phyloP scores from a whole-genome alignment of 139 green algal genomes.

The Ettlia oleoabundans region DNA sequence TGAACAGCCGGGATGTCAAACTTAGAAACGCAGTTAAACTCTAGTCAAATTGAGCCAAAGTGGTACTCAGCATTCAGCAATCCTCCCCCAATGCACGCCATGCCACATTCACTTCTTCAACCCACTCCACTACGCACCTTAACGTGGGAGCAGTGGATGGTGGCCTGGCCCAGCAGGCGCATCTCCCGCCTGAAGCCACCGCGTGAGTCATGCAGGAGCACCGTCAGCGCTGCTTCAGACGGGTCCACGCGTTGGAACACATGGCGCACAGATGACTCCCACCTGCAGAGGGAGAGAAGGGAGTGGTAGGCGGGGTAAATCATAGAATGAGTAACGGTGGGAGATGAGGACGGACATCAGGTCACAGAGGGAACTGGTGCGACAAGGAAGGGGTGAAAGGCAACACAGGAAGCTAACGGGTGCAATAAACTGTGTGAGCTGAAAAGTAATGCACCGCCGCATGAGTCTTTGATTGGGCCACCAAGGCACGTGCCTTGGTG shows the following conservation, averaged over 20 bases:
- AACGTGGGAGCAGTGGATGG: slow-evolving; percentile 50
- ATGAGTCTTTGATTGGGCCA: neutral
- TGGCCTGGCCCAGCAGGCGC: slow-evolving; percentile 50
- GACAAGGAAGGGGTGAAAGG: no score
- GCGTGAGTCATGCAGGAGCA: slow-evolving; percentile 48
- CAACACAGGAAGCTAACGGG: no score
- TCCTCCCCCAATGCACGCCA: no score
- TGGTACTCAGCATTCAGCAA: no score
- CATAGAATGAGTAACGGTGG: neutral
- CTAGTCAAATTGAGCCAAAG: no score
- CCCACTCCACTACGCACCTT: no score
- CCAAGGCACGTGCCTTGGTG: slow-evolving; percentile 14
- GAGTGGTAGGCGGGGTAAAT: neutral
- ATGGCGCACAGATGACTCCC: slow-evolving; percentile 29
- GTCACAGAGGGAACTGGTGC: no score
- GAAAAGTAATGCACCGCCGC: no score
- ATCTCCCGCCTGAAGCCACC: neutral
- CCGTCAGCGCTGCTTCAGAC: slow-evolving; percentile 33
- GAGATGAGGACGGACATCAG: neutral
- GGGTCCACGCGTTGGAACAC: slow-evolving; percentile 47
- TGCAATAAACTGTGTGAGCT: no score
- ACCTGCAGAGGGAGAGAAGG: slow-evolving; percentile 4
- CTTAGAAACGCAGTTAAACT: no score
- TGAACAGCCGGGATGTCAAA: no score
- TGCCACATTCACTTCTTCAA: no score